These are phyloP conservation scores for Artemisia tridentata DNA, from an alignment of 129 eudicot genomes.

Conservation along the genomic window DNA sequence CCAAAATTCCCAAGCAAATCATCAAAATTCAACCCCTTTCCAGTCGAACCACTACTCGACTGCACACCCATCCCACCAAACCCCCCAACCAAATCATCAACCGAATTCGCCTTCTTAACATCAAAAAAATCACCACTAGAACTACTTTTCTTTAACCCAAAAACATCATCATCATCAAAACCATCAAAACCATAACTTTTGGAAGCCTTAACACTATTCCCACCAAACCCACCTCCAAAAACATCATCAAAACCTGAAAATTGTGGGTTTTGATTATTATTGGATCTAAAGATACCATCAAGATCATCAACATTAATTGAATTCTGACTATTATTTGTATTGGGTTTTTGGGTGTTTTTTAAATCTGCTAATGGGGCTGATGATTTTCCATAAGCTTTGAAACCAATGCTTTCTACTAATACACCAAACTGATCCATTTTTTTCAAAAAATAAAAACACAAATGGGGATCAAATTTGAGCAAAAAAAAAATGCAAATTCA, in stretches of 20 bases:
- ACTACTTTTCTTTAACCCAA: constrained; percentile 35
- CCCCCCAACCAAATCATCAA: constrained; percentile 59
- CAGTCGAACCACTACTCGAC: constrained; percentile 12
- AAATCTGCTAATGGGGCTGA: constrained; percentile 83
- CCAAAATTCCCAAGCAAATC: constrained; percentile 45
- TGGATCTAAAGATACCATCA: constrained; percentile 52
- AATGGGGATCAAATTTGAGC: constrained; percentile 5
- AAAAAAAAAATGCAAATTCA: not conserved
- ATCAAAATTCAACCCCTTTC: constrained; percentile 30
- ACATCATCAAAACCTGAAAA: constrained; percentile 39
- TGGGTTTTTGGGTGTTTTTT: constrained; percentile 33
- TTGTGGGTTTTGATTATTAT: constrained; percentile 27
- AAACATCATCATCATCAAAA: constrained; percentile 52
- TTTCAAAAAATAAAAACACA: not conserved
- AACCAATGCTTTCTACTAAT: constrained; percentile 80
- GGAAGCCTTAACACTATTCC: constrained; percentile 37
- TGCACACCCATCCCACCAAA: constrained; percentile 45
- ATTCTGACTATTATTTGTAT: constrained; percentile 6
- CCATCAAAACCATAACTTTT: constrained; percentile 23
- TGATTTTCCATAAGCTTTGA: constrained; percentile 68
- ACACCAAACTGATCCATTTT: constrained; percentile 93
- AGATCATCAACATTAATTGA: constrained; percentile 44
- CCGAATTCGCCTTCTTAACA: constrained; percentile 25
- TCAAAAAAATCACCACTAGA: constrained; percentile 39
- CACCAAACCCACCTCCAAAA: constrained; percentile 36